phyloP scores from a whole-genome alignment of 441 rosid species.

The Mallotus repandus region DNA sequence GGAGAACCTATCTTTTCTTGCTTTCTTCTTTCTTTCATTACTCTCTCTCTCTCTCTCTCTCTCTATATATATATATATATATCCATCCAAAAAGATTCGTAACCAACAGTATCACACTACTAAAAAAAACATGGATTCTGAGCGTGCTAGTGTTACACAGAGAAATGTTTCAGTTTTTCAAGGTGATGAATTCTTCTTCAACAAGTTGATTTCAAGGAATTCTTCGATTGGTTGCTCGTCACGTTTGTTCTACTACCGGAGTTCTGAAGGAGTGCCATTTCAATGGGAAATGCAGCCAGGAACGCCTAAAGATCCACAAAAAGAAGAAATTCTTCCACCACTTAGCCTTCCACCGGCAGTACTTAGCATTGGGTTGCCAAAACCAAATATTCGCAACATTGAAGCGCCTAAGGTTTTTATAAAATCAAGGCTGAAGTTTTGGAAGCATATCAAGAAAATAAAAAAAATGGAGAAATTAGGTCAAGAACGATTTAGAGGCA shows the following conservation, averaged over 20 bases:
- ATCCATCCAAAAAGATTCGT: background rate
- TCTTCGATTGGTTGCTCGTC: constrained; percentile 45
- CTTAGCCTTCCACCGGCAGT: constrained; percentile 73
- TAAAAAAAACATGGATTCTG: constrained; percentile 31
- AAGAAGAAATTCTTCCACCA: constrained; percentile 40
- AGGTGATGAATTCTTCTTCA: constrained; percentile 33
- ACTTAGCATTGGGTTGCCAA: constrained; percentile 48
- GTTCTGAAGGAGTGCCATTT: constrained; percentile 61
- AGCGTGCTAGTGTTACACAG: constrained; percentile 12
- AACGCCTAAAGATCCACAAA: constrained; percentile 50
- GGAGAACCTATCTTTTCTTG: constrained; percentile 3
- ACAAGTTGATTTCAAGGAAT: constrained; percentile 42
- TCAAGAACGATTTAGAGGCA: background rate
- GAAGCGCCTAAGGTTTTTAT: constrained; percentile 25
- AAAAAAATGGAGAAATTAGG: background rate
- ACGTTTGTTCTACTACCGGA: constrained; percentile 35
- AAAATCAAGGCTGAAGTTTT: constrained; percentile 35
- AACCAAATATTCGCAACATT: constrained; percentile 37
- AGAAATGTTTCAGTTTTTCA: constrained; percentile 34
- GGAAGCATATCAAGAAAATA: constrained; percentile 38
- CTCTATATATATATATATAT: background rate
- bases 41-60: too few relatives aligned
- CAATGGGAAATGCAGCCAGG: constrained; percentile 83
- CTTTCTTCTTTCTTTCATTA: too few relatives aligned
- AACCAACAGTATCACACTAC: background rate